Evolutionary conservation across 345 rosid species (phyloP), one percentile per base, ranked within the genome.

Genomic region (Orychophragmus violaceus): DNA sequence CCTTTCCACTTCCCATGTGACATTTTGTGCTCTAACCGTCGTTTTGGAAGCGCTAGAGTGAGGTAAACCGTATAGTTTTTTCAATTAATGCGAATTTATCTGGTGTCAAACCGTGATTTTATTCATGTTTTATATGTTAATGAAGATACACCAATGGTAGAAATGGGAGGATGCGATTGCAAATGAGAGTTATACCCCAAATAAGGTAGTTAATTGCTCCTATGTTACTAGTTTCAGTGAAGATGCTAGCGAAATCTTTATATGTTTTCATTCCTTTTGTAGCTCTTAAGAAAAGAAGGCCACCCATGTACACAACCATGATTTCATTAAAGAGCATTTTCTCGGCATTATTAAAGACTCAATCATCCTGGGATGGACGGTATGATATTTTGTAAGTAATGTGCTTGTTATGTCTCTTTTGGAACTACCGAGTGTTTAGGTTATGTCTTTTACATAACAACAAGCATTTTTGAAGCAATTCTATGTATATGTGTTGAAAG

Each of bases 381-480:
- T 92, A 80, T 68, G 91, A 54, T 72, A 2, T 32, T 41, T n/a
- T 24, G 8, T 6, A 25, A 6, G 16, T 39, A 51, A 22, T 25
- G 9, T 36, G 23, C 35, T 45, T 48, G 48, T 61, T 52, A 23
- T 30, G 21, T 37, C 14, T 37, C 37, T 10, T 53, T 12, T 61
- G 12, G 29, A 66, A 51, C 33, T 27, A 46, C 3, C 5, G 6
- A 27, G 35, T 45, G 42, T 54, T 68, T 58, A 44, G 25, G 14
- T 29, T 24, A 33, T 24, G 58, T 66, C 41, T 35, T 41, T 14
- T 14, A 21, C 50, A 55, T 63, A 65, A 35, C 89, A 90, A 96
- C 82, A 76, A 18, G 82, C 91, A 0, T 91, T 94, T 71, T 79
- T 82, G 71, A 94, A 91, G 85, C 99, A 94, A 71, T 94, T 94